Evolutionary conservation across 2,329 filamentous ascomycete genomes (phyloP), one percentile per base, ranked within the genome.

Genomic region (Chrysoporthe austroafricana): DNA sequence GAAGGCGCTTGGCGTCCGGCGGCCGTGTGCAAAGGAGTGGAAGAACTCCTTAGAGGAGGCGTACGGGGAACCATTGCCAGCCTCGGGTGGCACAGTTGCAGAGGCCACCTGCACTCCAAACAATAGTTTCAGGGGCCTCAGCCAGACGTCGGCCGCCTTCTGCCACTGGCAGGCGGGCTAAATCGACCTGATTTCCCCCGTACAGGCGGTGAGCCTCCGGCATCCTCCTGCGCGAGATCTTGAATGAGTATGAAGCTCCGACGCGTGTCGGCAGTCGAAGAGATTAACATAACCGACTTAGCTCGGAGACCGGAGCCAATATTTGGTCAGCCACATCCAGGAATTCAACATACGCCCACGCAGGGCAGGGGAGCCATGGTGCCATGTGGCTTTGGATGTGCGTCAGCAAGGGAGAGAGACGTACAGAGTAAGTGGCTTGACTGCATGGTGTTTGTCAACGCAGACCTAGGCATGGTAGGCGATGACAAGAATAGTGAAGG

Each of bases 301-400:
- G 39, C 36, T 16, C 39, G 42, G 39, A 44, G 43, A 26, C 42
- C 58, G 58, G 42, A 61, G 58, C 36, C 42, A 34, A 14, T 32
- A n/a, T 32, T 39, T 34, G 56, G 56, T 26, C 26, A 39, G 11
- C 26, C 26, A 42, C 60, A 54, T n/a, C 36, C 39, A 57, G 60
- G 21, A 54, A 32, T 13, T 54, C 50, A 54, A 34, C 50, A 6
- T 32, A 34, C 32, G 50, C 50, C 32, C 50, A 54, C 11, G 50
- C 50, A 54, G 21, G 16, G 36, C 46, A 18, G 21, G 60, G 48
- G 44, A 52, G 57, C 56, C 42, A 63, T 62, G 60, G 16, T 62
- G 66, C 63, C 67, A 66, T 69, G 67, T 69, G 67, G 64, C 67
- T 56, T n/a, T 32, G 36, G 39, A 57, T 59, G 13, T 32, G 62